Percentiles rank a stretch among this genome's conserved stretches.
phyloP scores from a whole-genome alignment of 495 filamentous ascomycete genomes.

The Extremus antarcticus region DNA sequence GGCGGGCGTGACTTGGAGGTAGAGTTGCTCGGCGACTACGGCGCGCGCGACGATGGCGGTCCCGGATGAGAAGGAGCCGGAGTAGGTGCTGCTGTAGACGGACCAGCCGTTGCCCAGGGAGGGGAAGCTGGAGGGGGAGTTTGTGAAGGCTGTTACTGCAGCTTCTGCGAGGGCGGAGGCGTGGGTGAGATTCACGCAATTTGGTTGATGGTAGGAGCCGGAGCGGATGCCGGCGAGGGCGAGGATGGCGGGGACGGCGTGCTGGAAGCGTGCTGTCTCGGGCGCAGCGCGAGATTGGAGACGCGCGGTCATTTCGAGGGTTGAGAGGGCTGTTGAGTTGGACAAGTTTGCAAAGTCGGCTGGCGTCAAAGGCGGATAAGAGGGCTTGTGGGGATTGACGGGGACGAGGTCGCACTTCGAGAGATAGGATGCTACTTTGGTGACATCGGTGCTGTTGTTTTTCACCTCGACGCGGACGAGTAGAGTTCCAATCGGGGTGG shows the following conservation, averaged over 20 bases:
- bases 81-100: neutral
- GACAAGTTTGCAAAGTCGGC: too few relatives aligned
- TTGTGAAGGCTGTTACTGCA: too few relatives aligned
- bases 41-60: slow-evolving; percentile 9
- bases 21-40: slow-evolving; percentile 13
- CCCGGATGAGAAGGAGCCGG: slow-evolving; percentile 1
- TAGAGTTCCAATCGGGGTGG: slow-evolving; percentile 6
- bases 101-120: slow-evolving; percentile 9
- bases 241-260: too few relatives aligned
- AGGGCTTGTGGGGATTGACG: too few relatives aligned
- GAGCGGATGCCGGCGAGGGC: too few relatives aligned
- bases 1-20: slow-evolving; percentile 9
- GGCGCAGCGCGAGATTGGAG: slow-evolving; percentile 1
- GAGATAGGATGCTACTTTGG: neutral
- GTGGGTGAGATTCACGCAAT: too few relatives aligned
- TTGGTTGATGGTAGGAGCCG: too few relatives aligned
- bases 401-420: neutral
- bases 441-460: neutral
- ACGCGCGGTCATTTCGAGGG: neutral
- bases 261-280: too few relatives aligned
- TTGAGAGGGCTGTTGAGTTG: neutral
- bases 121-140: too few relatives aligned
- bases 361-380: too few relatives aligned
- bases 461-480: neutral
- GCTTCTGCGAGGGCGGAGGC: too few relatives aligned